Conservation (phyloP, 2,329 filamentous ascomycete genomes). For the Alternaria brassicicola region DNA sequence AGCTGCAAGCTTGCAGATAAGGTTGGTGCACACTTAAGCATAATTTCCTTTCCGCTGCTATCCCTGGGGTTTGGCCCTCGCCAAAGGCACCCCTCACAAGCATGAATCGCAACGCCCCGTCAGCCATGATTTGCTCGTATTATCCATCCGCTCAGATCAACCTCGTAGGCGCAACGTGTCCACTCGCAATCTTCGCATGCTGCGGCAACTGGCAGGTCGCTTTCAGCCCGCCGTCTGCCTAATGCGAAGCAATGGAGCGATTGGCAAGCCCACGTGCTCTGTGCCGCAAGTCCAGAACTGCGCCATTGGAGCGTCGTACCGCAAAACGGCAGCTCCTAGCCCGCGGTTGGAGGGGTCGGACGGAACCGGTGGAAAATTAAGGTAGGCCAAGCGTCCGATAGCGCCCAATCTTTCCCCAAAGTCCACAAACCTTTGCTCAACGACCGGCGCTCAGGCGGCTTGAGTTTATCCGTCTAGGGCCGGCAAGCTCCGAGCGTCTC, state of each 20-base stretch:
- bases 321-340: slow-evolving; percentile 3
- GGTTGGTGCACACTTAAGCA: slow-evolving; percentile 47
- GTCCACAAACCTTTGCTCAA: slow-evolving; percentile 17
- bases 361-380: slow-evolving; percentile 29
- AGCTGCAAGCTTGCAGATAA: slow-evolving; percentile 42
- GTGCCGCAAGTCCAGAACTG: slow-evolving; percentile 15
- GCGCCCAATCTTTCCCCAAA: slow-evolving; percentile 23
- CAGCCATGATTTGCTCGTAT: slow-evolving; percentile 8
- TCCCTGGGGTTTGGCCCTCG: slow-evolving; percentile 24
- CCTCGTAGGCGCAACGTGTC: background rate
- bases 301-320: slow-evolving; percentile 24
- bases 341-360: slow-evolving; percentile 8
- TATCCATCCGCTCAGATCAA: background rate
- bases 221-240: background rate
- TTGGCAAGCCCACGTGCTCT: slow-evolving; percentile 4
- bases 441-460: slow-evolving; percentile 12
- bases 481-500: background rate
- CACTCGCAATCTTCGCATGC: background rate
- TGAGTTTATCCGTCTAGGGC: slow-evolving; percentile 6
- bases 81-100: slow-evolving; percentile 17
- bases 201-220: background rate
- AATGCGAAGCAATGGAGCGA: background rate
- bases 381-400: slow-evolving; percentile 43
- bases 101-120: slow-evolving; percentile 2
- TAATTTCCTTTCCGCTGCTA: slow-evolving; percentile 40